These are phyloP conservation scores for Mycena floridula DNA, from an alignment of 768 basidiomycete species.

Conservation along the genomic window DNA sequence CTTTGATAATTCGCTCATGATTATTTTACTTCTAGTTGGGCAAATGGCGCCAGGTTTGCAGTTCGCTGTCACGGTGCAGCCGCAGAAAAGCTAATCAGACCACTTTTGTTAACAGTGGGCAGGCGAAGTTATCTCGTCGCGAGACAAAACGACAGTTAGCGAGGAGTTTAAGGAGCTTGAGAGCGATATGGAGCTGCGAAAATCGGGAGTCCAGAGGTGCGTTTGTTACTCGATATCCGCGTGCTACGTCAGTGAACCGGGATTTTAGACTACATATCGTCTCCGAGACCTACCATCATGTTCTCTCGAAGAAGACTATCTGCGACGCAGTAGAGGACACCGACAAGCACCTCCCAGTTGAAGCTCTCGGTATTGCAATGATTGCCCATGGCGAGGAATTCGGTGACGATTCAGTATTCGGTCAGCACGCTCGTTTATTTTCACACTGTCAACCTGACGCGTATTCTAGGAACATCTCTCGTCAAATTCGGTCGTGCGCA, in stretches of 20 bases:
- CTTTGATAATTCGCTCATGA: neutral
- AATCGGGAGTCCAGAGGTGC: conserved; percentile 67
- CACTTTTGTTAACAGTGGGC: conserved; percentile 60
- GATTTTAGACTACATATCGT: conserved; percentile 57
- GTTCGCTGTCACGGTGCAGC: conserved; percentile 6
- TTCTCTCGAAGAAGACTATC: conserved; percentile 71
- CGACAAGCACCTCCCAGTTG: conserved; percentile 71
- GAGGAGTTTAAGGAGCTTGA: conserved; percentile 81
- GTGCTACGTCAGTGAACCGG: conserved; percentile 1
- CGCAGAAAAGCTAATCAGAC: conserved; percentile 27
- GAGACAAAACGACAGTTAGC: conserved; percentile 72
- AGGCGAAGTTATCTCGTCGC: conserved; percentile 80
- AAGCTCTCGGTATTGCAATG: conserved; percentile 83
- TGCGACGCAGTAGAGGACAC: conserved; percentile 53
- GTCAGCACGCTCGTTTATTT: conserved; percentile 24
- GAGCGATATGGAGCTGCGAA: conserved; percentile 76
- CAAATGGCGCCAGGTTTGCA: conserved; percentile 71
- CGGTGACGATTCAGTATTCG: conserved; percentile 69
- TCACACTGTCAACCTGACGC: neutral
- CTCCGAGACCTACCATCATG: conserved; percentile 64
- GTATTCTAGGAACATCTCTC: conserved; percentile 55
- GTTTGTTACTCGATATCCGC: conserved; percentile 18
- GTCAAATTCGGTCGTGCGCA: conserved; percentile 76
- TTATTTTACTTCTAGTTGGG: conserved; percentile 48
- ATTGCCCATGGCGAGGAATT: conserved; percentile 80